Base-by-base conservation (phyloP, 2,329 filamentous ascomycete genomes). In the Trematosphaeria pertusa region DNA sequence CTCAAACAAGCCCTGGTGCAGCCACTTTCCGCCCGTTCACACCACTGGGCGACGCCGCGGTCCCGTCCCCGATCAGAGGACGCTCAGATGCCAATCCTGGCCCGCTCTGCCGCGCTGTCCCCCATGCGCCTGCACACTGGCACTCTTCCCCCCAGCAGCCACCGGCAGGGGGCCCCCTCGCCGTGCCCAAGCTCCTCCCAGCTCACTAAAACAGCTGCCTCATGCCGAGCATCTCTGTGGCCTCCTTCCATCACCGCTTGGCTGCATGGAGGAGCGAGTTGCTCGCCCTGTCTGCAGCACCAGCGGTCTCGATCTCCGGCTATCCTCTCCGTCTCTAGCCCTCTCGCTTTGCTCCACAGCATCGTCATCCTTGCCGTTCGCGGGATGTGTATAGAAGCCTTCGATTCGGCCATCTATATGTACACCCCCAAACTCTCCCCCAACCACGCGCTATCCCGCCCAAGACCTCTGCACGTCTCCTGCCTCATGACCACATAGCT, bases 311-410 rank as follows among this genome's bases (percentile, higher is more conserved):
- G 55, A 66, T 63, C 54, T 60, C 56, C 58, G 57, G 54, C 47
- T 59, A 43, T 44, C 45, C 52, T 62, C 64, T 56, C 56, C 62
- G 63, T 58, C 52, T 50, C 56, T 59, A 59, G 50, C 56, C 59
- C 43, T 45, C 62, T 59, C 55, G 33, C 50, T 58, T 46, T 59
- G 57, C 55, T 65, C 61, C 63, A 66, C 65, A 63, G 48, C 55
- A 57, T 68, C 64, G 55, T 56, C 58, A 69, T 65, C 67, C 67
- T 65, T 64, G 64, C 57, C 52, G 43, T 54, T 58, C 55, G 56
- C 60, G 65, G 65, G 62, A 68, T 64, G 55, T 43, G 50, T 50
- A 55, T 37, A 46, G 38, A 28, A 59, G 44, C 54, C 44, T 56
- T 60, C 54, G 37, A 59, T 58, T 58, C 56, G 54, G 46, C 58